These are phyloP conservation scores for Diplocarpon rosae DNA, from an alignment of 2,329 filamentous ascomycete species.

Conservation along the genomic window DNA sequence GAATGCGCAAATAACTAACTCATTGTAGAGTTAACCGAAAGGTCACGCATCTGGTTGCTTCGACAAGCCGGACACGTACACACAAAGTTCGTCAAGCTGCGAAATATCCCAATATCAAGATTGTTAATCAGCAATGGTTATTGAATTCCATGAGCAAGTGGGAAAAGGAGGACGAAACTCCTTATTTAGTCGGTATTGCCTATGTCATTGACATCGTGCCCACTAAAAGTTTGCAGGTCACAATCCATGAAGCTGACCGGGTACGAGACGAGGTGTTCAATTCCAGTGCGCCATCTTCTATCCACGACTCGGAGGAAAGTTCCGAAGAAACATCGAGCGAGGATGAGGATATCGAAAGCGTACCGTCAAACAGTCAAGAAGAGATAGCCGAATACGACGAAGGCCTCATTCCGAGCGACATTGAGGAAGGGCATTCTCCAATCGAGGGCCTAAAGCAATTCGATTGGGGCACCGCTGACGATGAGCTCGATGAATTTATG, in stretches of 20 bases:
- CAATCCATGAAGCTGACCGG: constrained; percentile 60
- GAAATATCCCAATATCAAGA: constrained; percentile 69
- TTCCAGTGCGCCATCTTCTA: constrained; percentile 34
- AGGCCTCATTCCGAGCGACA: constrained; percentile 38
- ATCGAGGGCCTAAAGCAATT: constrained; percentile 47
- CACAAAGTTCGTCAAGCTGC: constrained; percentile 85
- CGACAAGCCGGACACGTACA: constrained; percentile 62
- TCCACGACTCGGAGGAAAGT: constrained; percentile 33
- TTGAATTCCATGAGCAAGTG: constrained; percentile 75
- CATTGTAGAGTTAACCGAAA: constrained; percentile 42
- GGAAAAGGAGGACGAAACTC: constrained; percentile 66
- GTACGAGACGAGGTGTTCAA: constrained; percentile 30
- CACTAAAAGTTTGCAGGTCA: constrained; percentile 33
- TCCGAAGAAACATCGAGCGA: constrained; percentile 26
- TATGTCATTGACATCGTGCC: background rate
- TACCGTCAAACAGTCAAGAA: constrained; percentile 23
- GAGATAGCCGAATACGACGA: constrained; percentile 33
- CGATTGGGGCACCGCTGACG: constrained; percentile 53
- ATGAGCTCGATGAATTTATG: constrained; percentile 68
- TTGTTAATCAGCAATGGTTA: constrained; percentile 88
- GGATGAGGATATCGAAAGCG: constrained; percentile 26
- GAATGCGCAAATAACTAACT: background rate
- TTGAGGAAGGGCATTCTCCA: constrained; percentile 39
- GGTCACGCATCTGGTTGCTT: constrained; percentile 66
- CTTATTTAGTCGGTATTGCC: constrained; percentile 29